These are phyloP conservation scores for Zasmidium angulare DNA, from an alignment of 2,329 filamentous ascomycete genomes.

Conservation along the genomic window DNA sequence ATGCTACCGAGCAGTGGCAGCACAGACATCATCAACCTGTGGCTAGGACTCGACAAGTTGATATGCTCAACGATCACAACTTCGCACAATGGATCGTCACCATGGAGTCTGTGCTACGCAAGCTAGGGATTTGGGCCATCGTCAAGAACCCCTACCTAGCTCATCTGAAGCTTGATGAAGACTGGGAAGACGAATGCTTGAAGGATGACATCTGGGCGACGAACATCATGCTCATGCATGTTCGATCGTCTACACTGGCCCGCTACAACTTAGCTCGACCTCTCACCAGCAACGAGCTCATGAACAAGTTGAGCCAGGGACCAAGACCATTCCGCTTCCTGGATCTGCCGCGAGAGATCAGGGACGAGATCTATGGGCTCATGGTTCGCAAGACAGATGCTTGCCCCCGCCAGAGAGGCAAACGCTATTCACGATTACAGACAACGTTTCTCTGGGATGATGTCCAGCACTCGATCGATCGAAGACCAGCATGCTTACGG, in stretches of 20 bases:
- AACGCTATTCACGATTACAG: neutral
- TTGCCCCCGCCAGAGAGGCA: neutral
- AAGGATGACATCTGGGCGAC: constrained; percentile 1
- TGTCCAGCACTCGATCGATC: neutral
- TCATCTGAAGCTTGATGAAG: neutral
- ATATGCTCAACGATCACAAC: neutral
- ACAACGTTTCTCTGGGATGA: neutral
- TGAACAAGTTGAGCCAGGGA: neutral
- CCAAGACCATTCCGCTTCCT: constrained; percentile 8
- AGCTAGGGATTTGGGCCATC: neutral
- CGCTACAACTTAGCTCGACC: neutral
- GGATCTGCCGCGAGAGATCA: constrained; percentile 6
- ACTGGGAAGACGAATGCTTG: neutral
- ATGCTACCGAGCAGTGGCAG: too few species aligned
- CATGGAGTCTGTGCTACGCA: neutral
- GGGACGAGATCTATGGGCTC: neutral
- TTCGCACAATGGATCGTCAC: neutral
- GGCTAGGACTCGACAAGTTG: too few species aligned
- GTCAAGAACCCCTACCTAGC: neutral
- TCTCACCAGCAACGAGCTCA: neutral
- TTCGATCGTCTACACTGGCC: neutral
- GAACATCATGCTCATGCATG: constrained; percentile 1
- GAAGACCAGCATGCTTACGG: neutral
- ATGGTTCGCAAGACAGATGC: neutral
- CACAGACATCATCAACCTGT: neutral